Evolutionary conservation across 148 eudicot species (phyloP).

Genomic region (Cornus suecica): DNA sequence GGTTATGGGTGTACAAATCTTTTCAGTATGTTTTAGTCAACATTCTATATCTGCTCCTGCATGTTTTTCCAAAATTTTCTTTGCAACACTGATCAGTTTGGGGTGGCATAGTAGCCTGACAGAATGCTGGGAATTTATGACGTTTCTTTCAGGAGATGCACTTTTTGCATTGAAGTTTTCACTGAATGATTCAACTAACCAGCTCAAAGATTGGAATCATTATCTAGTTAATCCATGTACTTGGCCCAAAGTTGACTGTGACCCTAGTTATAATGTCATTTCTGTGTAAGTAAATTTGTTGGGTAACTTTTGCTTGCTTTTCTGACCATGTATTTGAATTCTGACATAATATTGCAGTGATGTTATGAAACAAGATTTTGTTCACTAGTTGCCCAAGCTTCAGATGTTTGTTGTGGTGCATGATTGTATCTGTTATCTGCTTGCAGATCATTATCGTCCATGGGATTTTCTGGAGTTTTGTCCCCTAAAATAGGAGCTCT

Average conservation of each 20-base stretch:
- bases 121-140: neutral
- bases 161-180: constrained; percentile 54
- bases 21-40: neutral
- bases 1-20: neutral
- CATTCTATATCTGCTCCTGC: neutral
- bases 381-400: too few species aligned
- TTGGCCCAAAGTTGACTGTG: constrained; percentile 84
- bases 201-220: constrained; percentile 73
- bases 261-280: constrained; percentile 35
- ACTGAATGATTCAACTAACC: constrained; percentile 61
- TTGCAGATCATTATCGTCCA: constrained; percentile 61
- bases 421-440: constrained; percentile 6
- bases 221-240: constrained; percentile 84
- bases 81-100: neutral
- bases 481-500: constrained; percentile 54
- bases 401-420: neutral
- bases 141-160: constrained; percentile 63
- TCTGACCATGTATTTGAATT: neutral
- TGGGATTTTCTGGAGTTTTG: constrained; percentile 65
- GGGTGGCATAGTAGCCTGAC: too few species aligned
- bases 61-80: neutral
- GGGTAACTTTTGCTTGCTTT: neutral
- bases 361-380: too few species aligned
- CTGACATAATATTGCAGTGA: neutral
- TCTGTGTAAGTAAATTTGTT: constrained; percentile 52